Base-by-base conservation (phyloP, 75 land plant genomes). In the Isoetes taiwanensis region DNA sequence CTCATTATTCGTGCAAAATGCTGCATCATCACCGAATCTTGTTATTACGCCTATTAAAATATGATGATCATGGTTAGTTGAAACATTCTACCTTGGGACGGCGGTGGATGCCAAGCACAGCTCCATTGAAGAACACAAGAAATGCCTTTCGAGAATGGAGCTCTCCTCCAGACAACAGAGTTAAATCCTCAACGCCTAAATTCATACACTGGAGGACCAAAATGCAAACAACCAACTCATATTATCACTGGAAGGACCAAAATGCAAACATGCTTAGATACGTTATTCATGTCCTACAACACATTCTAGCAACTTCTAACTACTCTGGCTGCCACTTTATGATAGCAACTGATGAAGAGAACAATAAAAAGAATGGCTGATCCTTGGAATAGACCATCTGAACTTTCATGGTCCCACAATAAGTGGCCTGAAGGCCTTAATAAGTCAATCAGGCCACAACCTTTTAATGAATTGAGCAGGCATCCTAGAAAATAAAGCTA, bases 61-160 rank as follows among this genome's bases (percentile, higher is more conserved):
- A 27, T 19, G 50, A 16, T 30, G 3, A 55, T 9, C n/a, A n/a
- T n/a, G 2, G 19, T 28, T 31, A 12, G 9, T 26, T 26, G 34
- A 41, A 50, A 9, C 1, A 42, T 64, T n/a, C n/a, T 64, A 87
- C 96, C 80, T 78, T 78, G 54, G 99, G 90, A 40, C 67, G 70
- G 52, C 80, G 58, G 67, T 94, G 99, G 23, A 82, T 85, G n/a
- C 99, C 99, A 60, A 88, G 80, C 48, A 89, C 82, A 23, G 75
- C 78, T 30, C 99, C 99, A 76, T 94, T 94, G 17, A 94, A 82
- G 26, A 94, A 79, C 53, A 94, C 83, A n/a, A 94, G 48, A 76
- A 58, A 94, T 6, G 84, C 70, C 56, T 71, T 68, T 34, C 70
- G 66, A 28, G 76, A 58, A 66, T 94, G 97, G 32, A 94, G 73